Evolutionary conservation across 306 rosid genomes (phyloP).

Genomic region (Castanea mollissima): DNA sequence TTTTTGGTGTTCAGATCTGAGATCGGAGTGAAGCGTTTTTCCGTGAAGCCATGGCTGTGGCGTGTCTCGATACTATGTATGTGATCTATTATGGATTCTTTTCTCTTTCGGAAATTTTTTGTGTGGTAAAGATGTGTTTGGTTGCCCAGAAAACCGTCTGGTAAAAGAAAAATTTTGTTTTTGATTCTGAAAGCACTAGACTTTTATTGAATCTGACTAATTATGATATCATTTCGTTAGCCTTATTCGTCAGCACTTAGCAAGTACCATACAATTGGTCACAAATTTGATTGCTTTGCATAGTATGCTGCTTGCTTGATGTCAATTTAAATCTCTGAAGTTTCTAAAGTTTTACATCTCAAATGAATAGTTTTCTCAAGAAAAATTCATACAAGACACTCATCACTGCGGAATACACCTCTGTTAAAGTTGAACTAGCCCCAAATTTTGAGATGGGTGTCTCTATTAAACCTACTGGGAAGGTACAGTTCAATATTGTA

Average conservation of each 20-base stretch:
- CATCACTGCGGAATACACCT: too few species aligned
- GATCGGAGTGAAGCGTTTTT: constrained; percentile 36
- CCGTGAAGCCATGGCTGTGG: constrained; percentile 74
- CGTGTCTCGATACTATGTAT: constrained; percentile 21
- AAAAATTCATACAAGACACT: too few species aligned
- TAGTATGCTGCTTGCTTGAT: neutral
- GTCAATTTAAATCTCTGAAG: too few species aligned
- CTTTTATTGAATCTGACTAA: neutral
- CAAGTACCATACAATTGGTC: too few species aligned
- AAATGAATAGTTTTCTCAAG: too few species aligned
- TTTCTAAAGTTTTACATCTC: too few species aligned
- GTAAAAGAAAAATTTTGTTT: neutral
- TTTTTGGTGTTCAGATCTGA: constrained; percentile 47
- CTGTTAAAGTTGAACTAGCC: too few species aligned
- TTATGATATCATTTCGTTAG: neutral
- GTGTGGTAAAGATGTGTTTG: neutral
- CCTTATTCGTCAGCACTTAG: neutral
- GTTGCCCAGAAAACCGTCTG: neutral
- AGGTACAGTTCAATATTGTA: constrained; percentile 35
- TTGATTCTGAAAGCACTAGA: neutral
- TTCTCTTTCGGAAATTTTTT: neutral
- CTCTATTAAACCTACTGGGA: constrained; percentile 24
- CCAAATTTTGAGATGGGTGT: too few species aligned
- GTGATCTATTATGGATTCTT: neutral
- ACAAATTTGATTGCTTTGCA: neutral